phyloP scores from a whole-genome alignment of 768 basidiomycete genomes.

The Pleurotus citrinopileatus region DNA sequence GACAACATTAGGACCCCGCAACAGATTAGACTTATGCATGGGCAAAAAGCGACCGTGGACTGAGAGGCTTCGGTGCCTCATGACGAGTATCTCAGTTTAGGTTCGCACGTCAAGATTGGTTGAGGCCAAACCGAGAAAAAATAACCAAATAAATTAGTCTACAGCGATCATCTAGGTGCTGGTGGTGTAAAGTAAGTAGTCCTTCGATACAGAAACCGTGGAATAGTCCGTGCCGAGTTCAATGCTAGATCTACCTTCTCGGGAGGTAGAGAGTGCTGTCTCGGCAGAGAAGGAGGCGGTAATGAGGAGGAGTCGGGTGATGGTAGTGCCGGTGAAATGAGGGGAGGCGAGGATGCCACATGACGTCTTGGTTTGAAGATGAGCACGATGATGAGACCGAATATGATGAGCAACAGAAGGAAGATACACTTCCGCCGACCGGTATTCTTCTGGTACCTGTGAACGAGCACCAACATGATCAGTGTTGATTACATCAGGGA shows the following conservation, averaged over 20 bases:
- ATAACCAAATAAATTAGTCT: background rate
- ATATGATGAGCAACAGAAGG: conserved; percentile 84
- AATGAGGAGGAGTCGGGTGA: conserved; percentile 6
- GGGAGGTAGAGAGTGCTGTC: background rate
- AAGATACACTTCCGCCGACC: conserved; percentile 93
- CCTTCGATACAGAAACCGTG: conserved; percentile 12
- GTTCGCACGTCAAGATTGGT: background rate
- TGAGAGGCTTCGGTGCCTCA: too few relatives aligned
- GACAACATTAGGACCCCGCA: too few relatives aligned
- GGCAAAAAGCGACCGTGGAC: too few relatives aligned
- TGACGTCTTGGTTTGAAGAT: conserved; percentile 87
- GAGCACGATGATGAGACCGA: conserved; percentile 82
- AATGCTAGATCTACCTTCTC: background rate
- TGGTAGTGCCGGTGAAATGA: conserved; percentile 21
- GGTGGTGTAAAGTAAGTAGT: conserved; percentile 9
- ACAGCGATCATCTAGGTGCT: conserved; percentile 4
- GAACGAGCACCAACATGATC: background rate
- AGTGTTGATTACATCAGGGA: conserved; percentile 3
- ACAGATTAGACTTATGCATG: too few relatives aligned
- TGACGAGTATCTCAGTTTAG: background rate
- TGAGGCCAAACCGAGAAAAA: background rate
- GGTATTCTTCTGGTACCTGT: conserved; percentile 91
- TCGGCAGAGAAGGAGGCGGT: background rate
- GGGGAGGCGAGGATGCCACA: conserved; percentile 27
- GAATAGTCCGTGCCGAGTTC: background rate